A percentile compares a stretch with the other conserved stretches of the same genome.
These are phyloP conservation scores for Pseudocercospora macadamiae DNA, from an alignment of 2,329 filamentous ascomycete species.

Conservation along the genomic window DNA sequence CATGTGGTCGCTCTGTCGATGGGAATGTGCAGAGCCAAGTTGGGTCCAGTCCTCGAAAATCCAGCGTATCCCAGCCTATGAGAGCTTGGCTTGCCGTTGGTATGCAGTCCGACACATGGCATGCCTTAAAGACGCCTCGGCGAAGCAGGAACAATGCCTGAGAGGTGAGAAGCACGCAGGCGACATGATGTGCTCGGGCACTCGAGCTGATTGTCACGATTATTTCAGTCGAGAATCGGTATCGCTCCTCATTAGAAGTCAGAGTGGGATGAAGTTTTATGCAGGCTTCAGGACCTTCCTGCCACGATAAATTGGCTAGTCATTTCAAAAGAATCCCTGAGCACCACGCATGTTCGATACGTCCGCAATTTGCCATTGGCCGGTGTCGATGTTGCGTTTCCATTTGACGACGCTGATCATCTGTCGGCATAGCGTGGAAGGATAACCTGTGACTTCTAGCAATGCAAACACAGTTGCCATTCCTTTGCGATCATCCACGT, in stretches of 20 bases:
- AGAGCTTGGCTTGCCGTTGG: neutral
- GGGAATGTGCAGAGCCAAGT: neutral
- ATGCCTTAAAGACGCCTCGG: neutral
- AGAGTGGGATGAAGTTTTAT: too few species aligned
- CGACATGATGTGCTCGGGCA: too few species aligned
- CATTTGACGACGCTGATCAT: conserved; percentile 12
- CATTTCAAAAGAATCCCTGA: conserved; percentile 10
- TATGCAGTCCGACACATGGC: neutral
- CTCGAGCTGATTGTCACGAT: too few species aligned
- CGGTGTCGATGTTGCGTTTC: conserved; percentile 5
- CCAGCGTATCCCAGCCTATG: neutral
- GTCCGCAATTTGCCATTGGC: conserved; percentile 11
- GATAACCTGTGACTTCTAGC: conserved; percentile 14
- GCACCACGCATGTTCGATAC: conserved; percentile 12
- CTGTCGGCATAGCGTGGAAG: conserved; percentile 11
- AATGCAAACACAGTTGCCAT: conserved; percentile 1
- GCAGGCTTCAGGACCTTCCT: too few species aligned
- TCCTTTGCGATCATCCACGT: conserved; percentile 9
- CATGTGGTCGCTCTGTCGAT: neutral
- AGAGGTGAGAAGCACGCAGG: neutral
- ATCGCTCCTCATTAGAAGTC: too few species aligned
- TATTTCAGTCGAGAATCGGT: too few species aligned
- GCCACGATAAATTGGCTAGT: too few species aligned
- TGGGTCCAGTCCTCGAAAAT: neutral
- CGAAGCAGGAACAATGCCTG: neutral